Evolutionary conservation across 176 grass and related monocot genomes (phyloP).

Genomic region (Hordeum vulgare): MorexV3_pseudomolecules_assembly NC_058520.1:183313026-183313525

Average conservation of each 20-base stretch:
- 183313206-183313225: not conserved
- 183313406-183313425: not conserved
- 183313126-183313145: not conserved
- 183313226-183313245: not conserved
- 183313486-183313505: not conserved
- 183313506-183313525: not conserved
- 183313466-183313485: not conserved
- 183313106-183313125: not conserved
- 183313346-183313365: not conserved
- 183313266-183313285: not conserved
- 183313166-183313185: not conserved
- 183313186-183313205: not conserved
- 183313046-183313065: not conserved
- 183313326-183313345: not conserved
- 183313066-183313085: not conserved
- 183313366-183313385: not conserved
- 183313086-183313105: not conserved
- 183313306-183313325: not conserved
- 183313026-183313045: not conserved
- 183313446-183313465: not conserved
- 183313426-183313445: not conserved
- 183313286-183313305: no score
- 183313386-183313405: not conserved
- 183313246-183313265: not conserved
- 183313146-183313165: not conserved